Evolutionary conservation across 140 eudicot species (phyloP).

Genomic region (Ambrosia hybrid): DNA sequence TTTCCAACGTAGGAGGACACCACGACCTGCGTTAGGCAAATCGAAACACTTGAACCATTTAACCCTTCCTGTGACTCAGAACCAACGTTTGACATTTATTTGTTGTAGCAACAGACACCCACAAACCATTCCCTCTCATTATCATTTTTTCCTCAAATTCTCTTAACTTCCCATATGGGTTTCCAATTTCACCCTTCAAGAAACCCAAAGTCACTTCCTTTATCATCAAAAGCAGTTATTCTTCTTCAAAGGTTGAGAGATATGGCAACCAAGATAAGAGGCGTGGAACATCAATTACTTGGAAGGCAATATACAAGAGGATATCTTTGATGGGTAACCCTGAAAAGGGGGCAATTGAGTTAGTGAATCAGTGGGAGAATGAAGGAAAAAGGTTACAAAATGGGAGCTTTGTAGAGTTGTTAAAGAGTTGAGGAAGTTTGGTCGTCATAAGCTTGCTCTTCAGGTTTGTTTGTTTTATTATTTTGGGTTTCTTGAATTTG

Average conservation of each 20-base stretch:
- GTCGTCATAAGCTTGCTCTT: conserved; percentile 63
- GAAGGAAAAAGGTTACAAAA: conserved; percentile 62
- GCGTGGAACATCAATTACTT: conserved; percentile 35
- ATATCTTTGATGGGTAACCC: conserved; percentile 51
- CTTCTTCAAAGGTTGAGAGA: conserved; percentile 39
- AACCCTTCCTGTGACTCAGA: no score
- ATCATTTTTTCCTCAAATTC: conserved; percentile 19
- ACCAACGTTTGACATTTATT: no score
- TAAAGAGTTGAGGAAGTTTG: conserved; percentile 73
- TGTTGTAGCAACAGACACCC: no score
- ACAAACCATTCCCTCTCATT: conserved; percentile 30
- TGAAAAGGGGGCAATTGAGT: conserved; percentile 48
- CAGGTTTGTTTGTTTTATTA: conserved; percentile 50
- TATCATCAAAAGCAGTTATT: conserved; percentile 7
- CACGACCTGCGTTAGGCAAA: no score
- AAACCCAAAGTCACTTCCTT: conserved; percentile 19
- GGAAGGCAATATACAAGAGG: conserved; percentile 59
- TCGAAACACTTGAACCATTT: no score
- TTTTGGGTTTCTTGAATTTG: conserved; percentile 9
- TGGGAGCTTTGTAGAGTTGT: conserved; percentile 80
- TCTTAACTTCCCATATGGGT: conserved; percentile 44
- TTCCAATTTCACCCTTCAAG: conserved; percentile 31
- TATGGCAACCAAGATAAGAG: conserved; percentile 60
- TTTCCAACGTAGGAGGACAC: no score
- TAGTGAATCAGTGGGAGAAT: conserved; percentile 73